Conservation (phyloP, 768 basidiomycete species). For the Cystofilobasidium bisporidii region DNA sequence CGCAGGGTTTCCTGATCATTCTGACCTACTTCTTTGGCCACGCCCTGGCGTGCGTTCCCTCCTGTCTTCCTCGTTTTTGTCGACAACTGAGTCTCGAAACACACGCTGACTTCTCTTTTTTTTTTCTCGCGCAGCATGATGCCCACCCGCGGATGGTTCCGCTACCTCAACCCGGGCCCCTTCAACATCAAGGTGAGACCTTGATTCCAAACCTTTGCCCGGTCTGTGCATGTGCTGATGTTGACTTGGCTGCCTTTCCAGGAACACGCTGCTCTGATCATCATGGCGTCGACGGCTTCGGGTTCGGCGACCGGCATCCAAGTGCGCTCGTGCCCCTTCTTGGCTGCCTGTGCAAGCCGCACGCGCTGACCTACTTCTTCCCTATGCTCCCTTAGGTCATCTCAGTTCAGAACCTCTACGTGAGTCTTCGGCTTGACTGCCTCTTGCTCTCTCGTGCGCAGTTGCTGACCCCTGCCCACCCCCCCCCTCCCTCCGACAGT, state of each 20-base stretch:
- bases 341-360: no score
- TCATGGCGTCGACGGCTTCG: slow-evolving; percentile 39
- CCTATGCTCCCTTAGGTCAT: no score
- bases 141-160: slow-evolving; percentile 32
- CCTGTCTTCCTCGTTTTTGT: no score
- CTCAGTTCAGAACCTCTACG: no score
- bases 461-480: neutral
- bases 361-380: no score
- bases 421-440: neutral
- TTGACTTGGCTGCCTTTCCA: no score
- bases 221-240: no score
- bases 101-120: no score
- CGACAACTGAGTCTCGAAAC: no score
- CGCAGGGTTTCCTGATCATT: slow-evolving; percentile 38
- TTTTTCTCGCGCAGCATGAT: no score
- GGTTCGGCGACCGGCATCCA: slow-evolving; percentile 39
- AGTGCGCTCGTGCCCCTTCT: no score
- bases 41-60: slow-evolving; percentile 19
- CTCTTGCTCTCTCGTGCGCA: neutral
- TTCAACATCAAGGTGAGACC: slow-evolving; percentile 40
- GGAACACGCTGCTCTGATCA: slow-evolving; percentile 36
- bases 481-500: slow-evolving; percentile 30
- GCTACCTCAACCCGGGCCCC: slow-evolving; percentile 36
- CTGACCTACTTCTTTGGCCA: slow-evolving; percentile 37
- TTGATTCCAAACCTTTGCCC: no score